phyloP scores from a whole-genome alignment of 2,329 filamentous ascomycete genomes.

The Sporothrix luriei region DNA sequence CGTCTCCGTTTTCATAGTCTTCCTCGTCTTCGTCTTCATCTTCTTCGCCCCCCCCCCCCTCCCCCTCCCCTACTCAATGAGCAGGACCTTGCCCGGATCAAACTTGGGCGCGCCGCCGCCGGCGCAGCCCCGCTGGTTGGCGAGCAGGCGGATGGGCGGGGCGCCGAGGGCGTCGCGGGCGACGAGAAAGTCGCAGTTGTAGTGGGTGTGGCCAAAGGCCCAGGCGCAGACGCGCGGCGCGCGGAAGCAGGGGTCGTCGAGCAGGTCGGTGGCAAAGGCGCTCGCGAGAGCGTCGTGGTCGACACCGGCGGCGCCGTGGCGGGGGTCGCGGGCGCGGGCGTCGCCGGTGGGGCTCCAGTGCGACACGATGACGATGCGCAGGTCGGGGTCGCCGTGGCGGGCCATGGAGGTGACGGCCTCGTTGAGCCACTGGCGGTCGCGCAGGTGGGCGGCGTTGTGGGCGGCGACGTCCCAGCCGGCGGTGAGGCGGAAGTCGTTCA shows the following conservation, averaged over 20 bases:
- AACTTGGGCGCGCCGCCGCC: conserved; percentile 45
- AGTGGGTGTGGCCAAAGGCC: conserved; percentile 56
- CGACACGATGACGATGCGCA: conserved; percentile 46
- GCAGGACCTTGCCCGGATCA: conserved; percentile 40
- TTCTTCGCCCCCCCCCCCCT: too few relatives aligned
- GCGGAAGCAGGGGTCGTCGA: conserved; percentile 43
- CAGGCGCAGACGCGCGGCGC: conserved; percentile 46
- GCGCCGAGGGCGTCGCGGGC: conserved; percentile 29
- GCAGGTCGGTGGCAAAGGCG: conserved; percentile 49
- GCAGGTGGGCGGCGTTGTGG: conserved; percentile 46
- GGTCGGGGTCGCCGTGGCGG: conserved; percentile 32
- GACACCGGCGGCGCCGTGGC: conserved; percentile 37
- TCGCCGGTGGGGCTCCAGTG: conserved; percentile 50
- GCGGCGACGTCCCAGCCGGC: conserved; percentile 40
- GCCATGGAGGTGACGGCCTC: conserved; percentile 41
- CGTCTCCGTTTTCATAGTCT: too few relatives aligned
- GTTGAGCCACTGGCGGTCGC: conserved; percentile 53
- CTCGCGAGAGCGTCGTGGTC: conserved; percentile 39
- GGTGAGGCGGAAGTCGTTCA: conserved; percentile 57
- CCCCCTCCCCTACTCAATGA: neutral
- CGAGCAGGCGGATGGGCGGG: conserved; percentile 39
- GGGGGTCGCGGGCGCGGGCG: conserved; percentile 42
- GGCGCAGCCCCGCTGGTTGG: conserved; percentile 39
- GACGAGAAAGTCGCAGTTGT: conserved; percentile 47
- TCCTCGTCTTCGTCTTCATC: too few relatives aligned